Evolutionary conservation across 1,139 yeast genomes (phyloP).

Genomic region (Hyphopichia buzzinii): DNA sequence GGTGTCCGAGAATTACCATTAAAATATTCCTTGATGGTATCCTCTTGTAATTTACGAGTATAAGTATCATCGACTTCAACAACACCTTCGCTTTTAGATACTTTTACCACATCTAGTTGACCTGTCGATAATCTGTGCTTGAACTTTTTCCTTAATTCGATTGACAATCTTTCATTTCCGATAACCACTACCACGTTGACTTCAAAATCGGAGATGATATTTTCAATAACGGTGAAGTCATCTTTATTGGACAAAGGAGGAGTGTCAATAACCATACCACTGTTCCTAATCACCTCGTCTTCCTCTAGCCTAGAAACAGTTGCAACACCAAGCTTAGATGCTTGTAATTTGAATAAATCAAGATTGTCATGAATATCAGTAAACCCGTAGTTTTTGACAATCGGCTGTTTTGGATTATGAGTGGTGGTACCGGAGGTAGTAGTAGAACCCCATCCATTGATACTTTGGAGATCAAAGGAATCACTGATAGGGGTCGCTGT

Average conservation of each 20-base stretch:
- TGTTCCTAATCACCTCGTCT: conserved; percentile 48
- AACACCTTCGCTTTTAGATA: conserved; percentile 69
- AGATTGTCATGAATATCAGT: conserved; percentile 58
- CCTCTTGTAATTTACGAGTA: conserved; percentile 69
- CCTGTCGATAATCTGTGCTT: conserved; percentile 33
- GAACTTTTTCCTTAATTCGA: conserved; percentile 61
- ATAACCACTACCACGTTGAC: conserved; percentile 56
- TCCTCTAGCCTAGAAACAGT: conserved; percentile 56
- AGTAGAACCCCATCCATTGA: conserved; percentile 76
- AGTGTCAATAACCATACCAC: conserved; percentile 79
- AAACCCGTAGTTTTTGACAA: conserved; percentile 78
- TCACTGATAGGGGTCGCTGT: conserved; percentile 86
- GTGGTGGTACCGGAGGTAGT: conserved; percentile 84
- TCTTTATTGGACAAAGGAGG: conserved; percentile 59
- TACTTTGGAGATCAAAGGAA: conserved; percentile 70
- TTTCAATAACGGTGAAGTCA: conserved; percentile 55
- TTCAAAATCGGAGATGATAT: conserved; percentile 61
- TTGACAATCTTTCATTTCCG: conserved; percentile 63
- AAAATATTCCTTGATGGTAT: conserved; percentile 80
- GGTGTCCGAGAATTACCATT: conserved; percentile 71
- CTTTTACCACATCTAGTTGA: conserved; percentile 51
- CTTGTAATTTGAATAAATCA: conserved; percentile 55
- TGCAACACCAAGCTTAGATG: conserved; percentile 58
- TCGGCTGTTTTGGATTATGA: conserved; percentile 84
- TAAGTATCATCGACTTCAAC: conserved; percentile 73